Conservation (phyloP, 768 basidiomycete species). For the Boletellus emodensis region DNA sequence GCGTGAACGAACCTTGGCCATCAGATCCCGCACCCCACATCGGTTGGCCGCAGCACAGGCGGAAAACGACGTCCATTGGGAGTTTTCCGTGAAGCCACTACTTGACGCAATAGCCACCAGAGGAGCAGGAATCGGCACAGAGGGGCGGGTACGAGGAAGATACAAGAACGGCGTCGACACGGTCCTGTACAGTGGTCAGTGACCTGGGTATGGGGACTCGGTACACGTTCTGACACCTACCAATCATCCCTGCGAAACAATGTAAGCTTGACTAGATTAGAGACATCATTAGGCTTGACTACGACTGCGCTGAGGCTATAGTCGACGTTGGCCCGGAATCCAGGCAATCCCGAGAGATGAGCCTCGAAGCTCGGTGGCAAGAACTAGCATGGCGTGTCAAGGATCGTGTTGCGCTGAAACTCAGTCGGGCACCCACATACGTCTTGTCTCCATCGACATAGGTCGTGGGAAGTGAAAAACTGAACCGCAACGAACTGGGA, state of each 20-base stretch:
- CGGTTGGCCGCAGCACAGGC: conserved; percentile 39
- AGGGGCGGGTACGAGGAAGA: conserved; percentile 61
- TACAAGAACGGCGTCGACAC: conserved; percentile 63
- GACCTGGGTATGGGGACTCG: background rate
- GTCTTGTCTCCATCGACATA: conserved; percentile 53
- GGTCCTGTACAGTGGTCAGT: conserved; percentile 33
- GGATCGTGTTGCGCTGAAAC: background rate
- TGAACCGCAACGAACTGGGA: conserved; percentile 52
- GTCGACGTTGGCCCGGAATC: conserved; percentile 62
- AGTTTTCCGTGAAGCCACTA: conserved; percentile 40
- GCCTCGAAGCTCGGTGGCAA: conserved; percentile 69
- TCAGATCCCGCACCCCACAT: conserved; percentile 38
- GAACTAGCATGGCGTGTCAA: conserved; percentile 37
- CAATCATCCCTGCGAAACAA: conserved; percentile 50
- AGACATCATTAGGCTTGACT: conserved; percentile 43
- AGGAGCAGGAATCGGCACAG: conserved; percentile 46
- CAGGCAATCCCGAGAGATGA: conserved; percentile 66
- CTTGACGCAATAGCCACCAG: conserved; percentile 28
- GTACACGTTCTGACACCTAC: conserved; percentile 34
- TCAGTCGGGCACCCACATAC: conserved; percentile 46
- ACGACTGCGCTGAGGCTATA: conserved; percentile 57
- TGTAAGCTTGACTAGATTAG: conserved; percentile 47
- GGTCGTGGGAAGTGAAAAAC: conserved; percentile 51
- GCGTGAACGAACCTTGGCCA: conserved; percentile 24
- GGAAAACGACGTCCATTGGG: conserved; percentile 51